Conservation (phyloP, 78 protist species). For the Tieghemostelium lacteum region DNA sequence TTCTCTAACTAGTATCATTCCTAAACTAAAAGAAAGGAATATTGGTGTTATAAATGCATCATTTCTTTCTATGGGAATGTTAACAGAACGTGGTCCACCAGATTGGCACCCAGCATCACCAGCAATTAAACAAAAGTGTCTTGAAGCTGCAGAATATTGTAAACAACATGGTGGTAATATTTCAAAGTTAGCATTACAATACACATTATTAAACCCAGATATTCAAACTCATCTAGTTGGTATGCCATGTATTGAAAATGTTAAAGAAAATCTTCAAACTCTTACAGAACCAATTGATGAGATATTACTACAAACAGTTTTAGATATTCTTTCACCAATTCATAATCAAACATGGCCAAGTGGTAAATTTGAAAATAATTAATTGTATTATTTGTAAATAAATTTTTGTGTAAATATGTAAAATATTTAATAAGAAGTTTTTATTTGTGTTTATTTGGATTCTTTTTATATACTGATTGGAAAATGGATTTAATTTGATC, state of each 20-base stretch:
- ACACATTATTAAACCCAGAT: background rate
- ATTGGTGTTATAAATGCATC: conserved; percentile 58
- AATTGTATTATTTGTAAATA: too few relatives aligned
- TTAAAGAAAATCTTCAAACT: conserved; percentile 7
- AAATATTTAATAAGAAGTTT: background rate
- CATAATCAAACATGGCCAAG: conserved; percentile 11
- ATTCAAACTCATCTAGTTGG: conserved; percentile 32
- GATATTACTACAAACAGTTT: background rate
- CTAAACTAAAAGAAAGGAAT: conserved; percentile 1
- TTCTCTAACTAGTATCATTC: background rate
- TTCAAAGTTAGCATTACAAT: conserved; percentile 36
- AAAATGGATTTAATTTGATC: conserved; percentile 56
- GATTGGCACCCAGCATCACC: conserved; percentile 64
- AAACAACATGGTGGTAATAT: conserved; percentile 22
- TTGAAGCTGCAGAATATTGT: conserved; percentile 17
- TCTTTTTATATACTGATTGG: conserved; percentile 32
- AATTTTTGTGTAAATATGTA: background rate
- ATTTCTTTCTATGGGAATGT: conserved; percentile 54
- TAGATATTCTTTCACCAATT: conserved; percentile 17
- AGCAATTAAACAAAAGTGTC: background rate
- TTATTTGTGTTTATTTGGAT: conserved; percentile 25
- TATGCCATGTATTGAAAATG: conserved; percentile 30
- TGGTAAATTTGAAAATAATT: conserved; percentile 29
- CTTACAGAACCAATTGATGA: conserved; percentile 26
- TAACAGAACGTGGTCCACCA: conserved; percentile 58